Percentiles rank a stretch among this genome's conserved stretches.
Conservation (phyloP, 306 rosid species). For the Glycine latifolia region DNA sequence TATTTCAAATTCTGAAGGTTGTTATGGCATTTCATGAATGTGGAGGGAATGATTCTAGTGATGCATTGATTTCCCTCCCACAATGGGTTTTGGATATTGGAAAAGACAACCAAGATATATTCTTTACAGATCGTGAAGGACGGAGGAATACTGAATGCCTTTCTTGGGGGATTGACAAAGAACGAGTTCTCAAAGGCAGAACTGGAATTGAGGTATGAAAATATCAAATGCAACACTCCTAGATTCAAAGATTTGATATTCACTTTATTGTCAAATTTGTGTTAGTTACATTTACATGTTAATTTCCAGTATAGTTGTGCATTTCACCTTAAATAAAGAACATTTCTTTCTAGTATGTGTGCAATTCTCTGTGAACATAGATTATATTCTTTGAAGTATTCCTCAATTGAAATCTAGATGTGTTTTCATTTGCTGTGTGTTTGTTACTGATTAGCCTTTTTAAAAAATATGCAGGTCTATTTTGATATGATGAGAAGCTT, state of each 20-base stretch:
- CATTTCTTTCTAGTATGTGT: neutral
- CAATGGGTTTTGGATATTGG: constrained; percentile 95
- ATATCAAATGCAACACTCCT: constrained; percentile 15
- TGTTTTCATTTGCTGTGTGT: constrained; percentile 38
- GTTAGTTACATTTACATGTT: constrained; percentile 20
- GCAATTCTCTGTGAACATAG: constrained; percentile 15
- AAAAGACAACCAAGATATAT: constrained; percentile 86
- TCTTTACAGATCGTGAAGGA: constrained; percentile 97
- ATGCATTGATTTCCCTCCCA: constrained; percentile 76
- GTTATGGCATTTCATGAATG: constrained; percentile 94
- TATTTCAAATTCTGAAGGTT: constrained; percentile 68
- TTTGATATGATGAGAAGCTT: constrained; percentile 99
- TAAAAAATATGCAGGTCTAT: constrained; percentile 71
- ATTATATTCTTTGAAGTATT: constrained; percentile 20
- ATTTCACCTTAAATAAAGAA: constrained; percentile 8
- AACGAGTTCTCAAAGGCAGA: constrained; percentile 91
- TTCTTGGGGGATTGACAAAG: constrained; percentile 96
- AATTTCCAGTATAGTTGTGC: constrained; percentile 25
- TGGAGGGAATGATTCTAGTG: constrained; percentile 79
- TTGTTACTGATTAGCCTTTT: constrained; percentile 42
- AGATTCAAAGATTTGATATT: constrained; percentile 22
- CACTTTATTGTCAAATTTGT: constrained; percentile 22
- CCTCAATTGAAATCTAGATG: constrained; percentile 7
- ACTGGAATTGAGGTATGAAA: constrained; percentile 90
- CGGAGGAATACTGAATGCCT: constrained; percentile 92